Base-by-base conservation (phyloP, 352 stramenopile species). In the Plasmopara viticola region DNA sequence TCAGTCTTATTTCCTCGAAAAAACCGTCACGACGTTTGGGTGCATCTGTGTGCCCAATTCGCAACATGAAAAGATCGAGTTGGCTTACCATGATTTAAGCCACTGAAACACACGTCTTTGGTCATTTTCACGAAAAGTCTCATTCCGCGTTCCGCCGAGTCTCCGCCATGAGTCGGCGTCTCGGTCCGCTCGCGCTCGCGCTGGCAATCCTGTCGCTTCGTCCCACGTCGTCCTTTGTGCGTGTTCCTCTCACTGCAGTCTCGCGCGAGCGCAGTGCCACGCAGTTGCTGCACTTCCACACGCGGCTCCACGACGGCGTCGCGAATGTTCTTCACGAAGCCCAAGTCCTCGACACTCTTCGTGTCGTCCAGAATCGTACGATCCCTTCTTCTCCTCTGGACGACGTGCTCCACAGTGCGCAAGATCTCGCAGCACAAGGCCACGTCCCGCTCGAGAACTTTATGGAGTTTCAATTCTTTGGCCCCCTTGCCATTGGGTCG, bases 401-500 rank as follows among this genome's bases (percentile, higher is more conserved):
- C n/a, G 40, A 64, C n/a, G 40, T 62, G 15, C 56, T 81, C n/a
- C 58, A 74, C 15, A 47, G 56, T 38, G 53, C 50, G 29, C 58
- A 66, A 46, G 51, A 67, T 28, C 61, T 80, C 2, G 39, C 54
- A n/a, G 56, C 63, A 0, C 35, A 54, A 31, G 76, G 74, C 6
- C 65, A 70, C 51, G 67, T 92, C 10, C 58, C 78, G 18, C 67
- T 92, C 3, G 74, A 76, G 42, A 92, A 92, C 56, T 90, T 85
- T 38, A 86, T 87, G 74, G 80, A 90, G 51, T 88, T 90, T 55
- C 82, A 92, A 65, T 92, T 90, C 53, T 90, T 70, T 45, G 82
- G 82, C 0, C 76, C 79, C 7, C 62, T 92, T 6, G 34, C 54
- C 28, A 74, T 92, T 52, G 82, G 82, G 5, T 72, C 61, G 6